Evolutionary conservation across 2,329 filamentous ascomycete genomes (phyloP).

Genomic region (Fusarium chlamydosporum): DNA sequence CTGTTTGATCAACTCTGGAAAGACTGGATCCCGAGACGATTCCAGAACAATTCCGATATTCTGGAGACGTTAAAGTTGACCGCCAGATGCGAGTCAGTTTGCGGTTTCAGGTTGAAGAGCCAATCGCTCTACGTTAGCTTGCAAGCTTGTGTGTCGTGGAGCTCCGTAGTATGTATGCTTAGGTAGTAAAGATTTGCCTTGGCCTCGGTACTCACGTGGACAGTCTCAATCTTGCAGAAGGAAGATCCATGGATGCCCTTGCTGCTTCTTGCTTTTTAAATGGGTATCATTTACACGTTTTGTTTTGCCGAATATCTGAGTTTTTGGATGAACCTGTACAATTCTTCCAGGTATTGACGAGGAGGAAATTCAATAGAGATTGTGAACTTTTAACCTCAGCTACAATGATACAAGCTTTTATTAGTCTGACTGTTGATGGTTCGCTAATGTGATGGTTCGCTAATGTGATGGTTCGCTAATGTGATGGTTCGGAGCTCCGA

Average conservation of each 20-base stretch:
- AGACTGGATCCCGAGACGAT: slow-evolving; percentile 14
- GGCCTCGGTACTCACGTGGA: slow-evolving; percentile 1
- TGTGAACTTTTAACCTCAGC: not conserved
- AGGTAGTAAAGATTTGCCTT: not conserved
- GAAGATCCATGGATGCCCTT: not conserved
- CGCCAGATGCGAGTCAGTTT: slow-evolving; percentile 35
- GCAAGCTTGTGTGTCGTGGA: not conserved
- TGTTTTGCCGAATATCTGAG: not conserved
- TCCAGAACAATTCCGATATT: slow-evolving; percentile 31
- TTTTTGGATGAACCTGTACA: not conserved
- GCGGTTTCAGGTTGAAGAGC: slow-evolving; percentile 33
- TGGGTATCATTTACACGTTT: not conserved
- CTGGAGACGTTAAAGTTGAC: slow-evolving; percentile 19
- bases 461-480: not conserved
- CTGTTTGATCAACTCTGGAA: not conserved
- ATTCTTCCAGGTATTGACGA: not conserved
- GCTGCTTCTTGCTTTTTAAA: not conserved
- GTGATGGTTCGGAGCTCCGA: slow-evolving; percentile 11
- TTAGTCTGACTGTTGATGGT: not conserved
- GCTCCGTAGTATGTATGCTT: not conserved
- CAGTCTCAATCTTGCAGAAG: not conserved
- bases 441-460: not conserved
- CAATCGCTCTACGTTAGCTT: slow-evolving; percentile 34
- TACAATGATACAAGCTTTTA: not conserved
- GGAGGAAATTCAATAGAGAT: not conserved